Conservation (phyloP, 768 basidiomycete species). For the Mycena galericulata region DNA sequence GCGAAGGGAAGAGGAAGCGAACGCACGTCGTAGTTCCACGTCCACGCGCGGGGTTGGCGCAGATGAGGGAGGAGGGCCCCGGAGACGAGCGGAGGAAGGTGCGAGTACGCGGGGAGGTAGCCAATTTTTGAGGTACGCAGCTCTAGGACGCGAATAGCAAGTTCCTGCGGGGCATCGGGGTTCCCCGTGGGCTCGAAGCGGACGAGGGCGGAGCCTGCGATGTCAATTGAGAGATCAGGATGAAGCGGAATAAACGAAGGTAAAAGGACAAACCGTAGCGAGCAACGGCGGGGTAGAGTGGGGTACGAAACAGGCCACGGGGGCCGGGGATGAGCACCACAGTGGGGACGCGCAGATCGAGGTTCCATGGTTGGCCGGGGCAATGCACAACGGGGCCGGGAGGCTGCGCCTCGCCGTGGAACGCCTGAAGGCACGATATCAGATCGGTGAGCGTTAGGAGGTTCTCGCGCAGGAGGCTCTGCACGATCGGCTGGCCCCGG, state of each 20-base stretch:
- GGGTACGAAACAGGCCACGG: neutral
- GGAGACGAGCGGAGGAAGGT: neutral
- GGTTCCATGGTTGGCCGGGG: neutral
- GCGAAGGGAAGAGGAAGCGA: no score
- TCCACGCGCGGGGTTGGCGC: neutral
- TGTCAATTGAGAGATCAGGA: no score
- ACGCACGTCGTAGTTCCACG: neutral
- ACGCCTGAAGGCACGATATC: neutral
- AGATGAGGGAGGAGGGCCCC: neutral
- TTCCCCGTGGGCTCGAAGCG: slow-evolving; percentile 1
- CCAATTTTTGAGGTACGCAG: neutral
- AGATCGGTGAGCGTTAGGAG: neutral
- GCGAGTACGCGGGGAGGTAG: neutral
- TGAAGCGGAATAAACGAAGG: no score
- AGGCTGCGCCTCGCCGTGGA: neutral
- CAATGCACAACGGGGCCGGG: neutral
- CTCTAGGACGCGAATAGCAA: neutral
- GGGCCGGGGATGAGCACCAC: neutral
- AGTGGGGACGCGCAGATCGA: neutral
- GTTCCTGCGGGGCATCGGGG: neutral
- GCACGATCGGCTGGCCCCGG: neutral
- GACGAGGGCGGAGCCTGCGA: neutral
- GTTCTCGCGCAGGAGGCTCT: slow-evolving; percentile 1
- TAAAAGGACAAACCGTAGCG: neutral
- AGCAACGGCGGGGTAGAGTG: neutral